phyloP scores from a whole-genome alignment of 805 yeast genomes.

The Candida rishiriensis region DNA sequence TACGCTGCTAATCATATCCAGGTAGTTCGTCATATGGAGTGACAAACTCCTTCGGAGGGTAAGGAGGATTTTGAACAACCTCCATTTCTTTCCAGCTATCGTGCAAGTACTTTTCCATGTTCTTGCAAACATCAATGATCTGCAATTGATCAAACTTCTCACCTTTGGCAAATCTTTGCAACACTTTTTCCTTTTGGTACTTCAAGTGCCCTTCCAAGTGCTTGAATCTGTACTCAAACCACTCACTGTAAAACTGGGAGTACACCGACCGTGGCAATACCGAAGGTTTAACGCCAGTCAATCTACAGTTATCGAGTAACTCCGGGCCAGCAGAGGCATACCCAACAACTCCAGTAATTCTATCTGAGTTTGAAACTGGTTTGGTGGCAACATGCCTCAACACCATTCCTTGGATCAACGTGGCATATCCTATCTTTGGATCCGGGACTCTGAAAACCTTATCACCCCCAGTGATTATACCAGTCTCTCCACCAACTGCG shows the following conservation, averaged over 20 bases:
- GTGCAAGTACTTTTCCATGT: conserved; percentile 26
- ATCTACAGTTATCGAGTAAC: conserved; percentile 26
- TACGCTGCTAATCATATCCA: conserved; percentile 5
- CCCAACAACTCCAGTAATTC: conserved; percentile 31
- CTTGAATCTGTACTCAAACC: conserved; percentile 30
- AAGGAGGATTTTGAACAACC: conserved; percentile 22
- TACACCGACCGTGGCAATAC: conserved; percentile 29
- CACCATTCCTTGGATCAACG: conserved; percentile 43
- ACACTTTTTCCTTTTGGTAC: conserved; percentile 17
- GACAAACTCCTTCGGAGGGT: conserved; percentile 22
- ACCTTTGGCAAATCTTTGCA: conserved; percentile 14
- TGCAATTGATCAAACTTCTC: conserved; percentile 28
- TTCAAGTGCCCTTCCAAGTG: conserved; percentile 25
- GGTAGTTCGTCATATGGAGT: conserved; percentile 21
- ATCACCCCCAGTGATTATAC: conserved; percentile 40
- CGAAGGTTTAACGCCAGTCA: conserved; percentile 29
- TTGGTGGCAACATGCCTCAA: conserved; percentile 44
- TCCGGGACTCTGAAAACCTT: conserved; percentile 29
- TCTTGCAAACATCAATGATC: conserved; percentile 23
- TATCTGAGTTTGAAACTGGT: conserved; percentile 33
- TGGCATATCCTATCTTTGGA: conserved; percentile 42
- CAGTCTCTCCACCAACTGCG: conserved; percentile 50
- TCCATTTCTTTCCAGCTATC: conserved; percentile 32
- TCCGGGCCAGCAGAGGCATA: conserved; percentile 25
- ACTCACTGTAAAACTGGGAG: conserved; percentile 31